Evolutionary conservation across 148 eudicot species (phyloP).

Genomic region (Pharnaceum exiguum): DNA sequence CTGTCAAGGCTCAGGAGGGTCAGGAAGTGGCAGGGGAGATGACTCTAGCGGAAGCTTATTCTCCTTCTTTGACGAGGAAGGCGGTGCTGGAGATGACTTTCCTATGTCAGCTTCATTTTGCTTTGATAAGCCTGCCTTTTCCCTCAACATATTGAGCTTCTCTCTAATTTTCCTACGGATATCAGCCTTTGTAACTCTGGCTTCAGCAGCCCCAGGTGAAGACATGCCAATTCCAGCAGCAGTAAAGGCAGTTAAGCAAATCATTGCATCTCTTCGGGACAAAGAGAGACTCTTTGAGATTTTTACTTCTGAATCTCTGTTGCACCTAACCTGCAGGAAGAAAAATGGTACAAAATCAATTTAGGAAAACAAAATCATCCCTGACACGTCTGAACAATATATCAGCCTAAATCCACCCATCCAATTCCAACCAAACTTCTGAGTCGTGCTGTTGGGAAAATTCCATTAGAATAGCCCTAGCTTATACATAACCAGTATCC

Average conservation of each 20-base stretch:
- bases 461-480: too few relatives aligned
- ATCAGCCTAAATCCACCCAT: too few relatives aligned
- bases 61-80: slow-evolving; percentile 6
- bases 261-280: slow-evolving; percentile 17
- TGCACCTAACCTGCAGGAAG: slow-evolving; percentile 14
- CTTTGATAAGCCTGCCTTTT: slow-evolving; percentile 41
- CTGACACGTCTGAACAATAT: too few relatives aligned
- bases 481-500: too few relatives aligned
- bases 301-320: slow-evolving; percentile 6
- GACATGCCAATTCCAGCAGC: slow-evolving; percentile 3
- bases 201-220: slow-evolving; percentile 35
- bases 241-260: slow-evolving; percentile 11
- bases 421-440: too few relatives aligned
- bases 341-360: background rate
- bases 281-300: slow-evolving; percentile 1
- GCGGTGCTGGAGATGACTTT: slow-evolving; percentile 13
- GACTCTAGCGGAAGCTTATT: slow-evolving; percentile 16
- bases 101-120: slow-evolving; percentile 22
- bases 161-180: slow-evolving; percentile 37
- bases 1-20: slow-evolving; percentile 9
- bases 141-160: slow-evolving; percentile 42
- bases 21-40: slow-evolving; percentile 32
- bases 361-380: background rate
- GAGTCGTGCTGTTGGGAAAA: too few relatives aligned
- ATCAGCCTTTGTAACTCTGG: slow-evolving; percentile 32